Base-by-base conservation (phyloP, 371 early-diverging fungal genomes). In the Mucor sp. region DNA sequence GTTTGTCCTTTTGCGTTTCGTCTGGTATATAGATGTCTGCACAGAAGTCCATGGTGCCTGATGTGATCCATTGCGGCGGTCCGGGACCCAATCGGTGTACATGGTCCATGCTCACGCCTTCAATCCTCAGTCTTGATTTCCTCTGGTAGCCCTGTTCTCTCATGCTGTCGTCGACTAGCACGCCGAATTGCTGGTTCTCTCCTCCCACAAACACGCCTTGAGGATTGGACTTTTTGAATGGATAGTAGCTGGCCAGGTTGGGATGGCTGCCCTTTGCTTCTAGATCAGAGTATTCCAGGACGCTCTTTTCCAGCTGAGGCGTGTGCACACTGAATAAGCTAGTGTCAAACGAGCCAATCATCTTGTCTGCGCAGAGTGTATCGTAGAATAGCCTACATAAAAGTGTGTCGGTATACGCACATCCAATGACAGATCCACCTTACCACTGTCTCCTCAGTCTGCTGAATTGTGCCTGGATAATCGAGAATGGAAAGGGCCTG, bases 51-150 rank as follows among this genome's bases (percentile, higher is more conserved):
- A 98, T 85, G 1, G 86, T 90, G 4, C 97, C 97, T 0, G 90
- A 84, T 14, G 91, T 93, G 63, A 98, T 92, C 98, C 98, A 98
- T 12, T 93, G 92, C 47, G 96, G 89, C 0, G 98, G 97, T 0
- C 97, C 97, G n/a, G 86, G 85, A 6, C 91, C 87, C n/a, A 95
- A 94, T 30, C 86, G 79, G 77, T 95, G 95, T 48, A 97, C 75
- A 74, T 96, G 97, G 63, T 93, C 94, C 35, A 97, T 94, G 58
- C 91, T 94, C 23, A 98, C 85, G 57, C 91, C 91, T 74, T 94
- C 93, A 25, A 98, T 86, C 64, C 93, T 91, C 33, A 95, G 76
- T 37, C 94, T 93, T 7, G 93, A 86, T 83, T 90, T 77, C 33
- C 83, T 68, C 44, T 75, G 67, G 50, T 82, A 82, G 11, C 80